These are phyloP conservation scores for Akanthomyces uredinophilus DNA, from an alignment of 2,329 filamentous ascomycete genomes.

Conservation along the genomic window DNA sequence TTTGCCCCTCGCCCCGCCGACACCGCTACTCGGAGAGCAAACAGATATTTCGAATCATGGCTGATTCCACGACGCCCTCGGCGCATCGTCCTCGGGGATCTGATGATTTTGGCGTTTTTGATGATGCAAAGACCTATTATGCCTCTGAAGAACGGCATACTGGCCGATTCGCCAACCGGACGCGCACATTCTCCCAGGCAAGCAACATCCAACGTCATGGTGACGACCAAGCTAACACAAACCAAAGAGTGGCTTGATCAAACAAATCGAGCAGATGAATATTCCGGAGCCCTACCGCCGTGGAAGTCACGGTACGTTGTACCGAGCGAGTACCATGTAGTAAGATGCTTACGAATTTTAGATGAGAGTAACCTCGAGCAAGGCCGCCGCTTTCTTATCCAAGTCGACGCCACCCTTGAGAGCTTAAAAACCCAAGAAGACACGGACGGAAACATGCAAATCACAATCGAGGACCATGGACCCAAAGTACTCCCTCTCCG, in stretches of 20 bases:
- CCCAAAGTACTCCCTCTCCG: constrained; percentile 86
- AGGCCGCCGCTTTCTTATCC: constrained; percentile 72
- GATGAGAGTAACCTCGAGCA: constrained; percentile 67
- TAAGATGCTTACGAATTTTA: constrained; percentile 29
- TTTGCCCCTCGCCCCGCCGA: constrained; percentile 8
- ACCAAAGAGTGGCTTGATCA: constrained; percentile 46
- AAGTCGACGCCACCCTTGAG: constrained; percentile 78
- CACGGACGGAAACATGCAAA: constrained; percentile 90
- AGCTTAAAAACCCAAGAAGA: constrained; percentile 81
- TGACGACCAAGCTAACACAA: constrained; percentile 24
- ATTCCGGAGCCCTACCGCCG: constrained; percentile 51
- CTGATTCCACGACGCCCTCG: constrained; percentile 11
- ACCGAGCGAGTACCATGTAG: background rate
- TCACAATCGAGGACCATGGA: constrained; percentile 92
- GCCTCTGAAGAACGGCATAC: constrained; percentile 49
- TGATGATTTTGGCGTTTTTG: constrained; percentile 47
- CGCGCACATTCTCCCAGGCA: constrained; percentile 54
- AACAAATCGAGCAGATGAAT: constrained; percentile 48
- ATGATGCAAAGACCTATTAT: constrained; percentile 57
- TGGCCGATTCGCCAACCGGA: constrained; percentile 44
- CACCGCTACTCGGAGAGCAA: constrained; percentile 11
- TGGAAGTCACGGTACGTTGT: constrained; percentile 51
- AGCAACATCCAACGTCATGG: constrained; percentile 9
- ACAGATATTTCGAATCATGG: constrained; percentile 8
- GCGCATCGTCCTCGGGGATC: constrained; percentile 27